phyloP scores from a whole-genome alignment of 2,329 filamentous ascomycete genomes.

The Fusarium continuum region DNA sequence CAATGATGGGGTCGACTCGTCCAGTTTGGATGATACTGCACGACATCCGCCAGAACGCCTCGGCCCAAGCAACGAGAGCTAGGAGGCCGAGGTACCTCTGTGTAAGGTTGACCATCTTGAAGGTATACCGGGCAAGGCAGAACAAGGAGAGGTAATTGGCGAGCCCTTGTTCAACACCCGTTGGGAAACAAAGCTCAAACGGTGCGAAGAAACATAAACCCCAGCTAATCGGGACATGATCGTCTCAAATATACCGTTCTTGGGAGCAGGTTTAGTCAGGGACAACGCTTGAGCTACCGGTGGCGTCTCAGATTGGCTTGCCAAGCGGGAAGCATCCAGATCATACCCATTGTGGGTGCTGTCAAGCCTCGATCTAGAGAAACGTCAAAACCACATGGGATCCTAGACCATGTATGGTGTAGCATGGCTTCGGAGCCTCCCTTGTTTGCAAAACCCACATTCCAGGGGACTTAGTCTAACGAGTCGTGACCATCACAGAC shows the following conservation, averaged over 20 bases:
- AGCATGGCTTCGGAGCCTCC: not conserved
- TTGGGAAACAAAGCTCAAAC: not conserved
- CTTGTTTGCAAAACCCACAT: conserved; percentile 20
- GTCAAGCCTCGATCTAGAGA: conserved; percentile 10
- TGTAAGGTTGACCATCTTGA: conserved; percentile 19
- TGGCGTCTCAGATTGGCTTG: not conserved
- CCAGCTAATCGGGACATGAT: conserved; percentile 10
- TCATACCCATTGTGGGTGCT: not conserved
- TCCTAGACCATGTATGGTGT: conserved; percentile 4
- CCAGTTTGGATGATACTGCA: conserved; percentile 38
- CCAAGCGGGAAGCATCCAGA: not conserved
- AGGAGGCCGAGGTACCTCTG: conserved; percentile 18
- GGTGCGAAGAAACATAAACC: not conserved
- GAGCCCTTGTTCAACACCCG: conserved; percentile 16
- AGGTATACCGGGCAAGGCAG: not conserved
- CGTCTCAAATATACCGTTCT: conserved; percentile 24
- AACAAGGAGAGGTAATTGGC: conserved; percentile 8
- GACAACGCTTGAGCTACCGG: conserved; percentile 1
- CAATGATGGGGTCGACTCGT: conserved; percentile 35
- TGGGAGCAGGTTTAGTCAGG: not conserved
- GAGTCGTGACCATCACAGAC: not conserved
- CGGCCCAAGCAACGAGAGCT: conserved; percentile 5
- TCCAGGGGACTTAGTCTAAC: conserved; percentile 12
- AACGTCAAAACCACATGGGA: conserved; percentile 13
- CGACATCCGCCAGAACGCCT: conserved; percentile 41